phyloP scores from a whole-genome alignment of 2,329 filamentous ascomycete species.

The Alternaria tenuissima region DNA sequence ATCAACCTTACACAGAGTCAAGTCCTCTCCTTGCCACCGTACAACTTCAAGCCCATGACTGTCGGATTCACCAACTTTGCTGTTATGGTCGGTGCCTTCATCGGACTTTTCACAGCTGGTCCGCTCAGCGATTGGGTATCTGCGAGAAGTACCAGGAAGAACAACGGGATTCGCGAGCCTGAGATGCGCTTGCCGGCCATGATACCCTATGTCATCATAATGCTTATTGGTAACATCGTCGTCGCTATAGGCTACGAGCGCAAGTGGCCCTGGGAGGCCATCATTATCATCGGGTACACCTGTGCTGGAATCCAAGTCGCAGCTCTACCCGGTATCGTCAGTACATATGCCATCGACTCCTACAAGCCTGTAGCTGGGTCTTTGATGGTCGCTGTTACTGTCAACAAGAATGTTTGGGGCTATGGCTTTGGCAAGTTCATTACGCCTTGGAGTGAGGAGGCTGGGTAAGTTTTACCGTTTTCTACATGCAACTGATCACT shows the following conservation, averaged over 20 bases:
- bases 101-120: constrained; percentile 64
- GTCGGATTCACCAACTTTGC: constrained; percentile 68
- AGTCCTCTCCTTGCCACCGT: constrained; percentile 63
- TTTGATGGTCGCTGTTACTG: constrained; percentile 68
- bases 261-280: constrained; percentile 62
- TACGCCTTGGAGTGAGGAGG: constrained; percentile 60
- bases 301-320: constrained; percentile 67
- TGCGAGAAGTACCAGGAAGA: constrained; percentile 61
- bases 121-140: constrained; percentile 66
- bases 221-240: constrained; percentile 66
- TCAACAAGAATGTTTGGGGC: constrained; percentile 71
- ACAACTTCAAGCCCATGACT: constrained; percentile 59
- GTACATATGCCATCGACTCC: constrained; percentile 68
- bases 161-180: constrained; percentile 64
- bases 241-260: constrained; percentile 63
- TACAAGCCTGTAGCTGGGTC: constrained; percentile 70
- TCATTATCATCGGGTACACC: constrained; percentile 67
- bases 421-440: constrained; percentile 67
- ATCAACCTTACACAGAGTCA: constrained; percentile 68
- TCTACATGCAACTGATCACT: neutral
- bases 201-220: constrained; percentile 66
- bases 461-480: constrained; percentile 49
- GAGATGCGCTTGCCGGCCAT: constrained; percentile 66
- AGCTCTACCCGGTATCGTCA: constrained; percentile 66
- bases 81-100: constrained; percentile 61